Evolutionary conservation across 768 basidiomycete genomes (phyloP).

Genomic region (Trametes villosa): DNA sequence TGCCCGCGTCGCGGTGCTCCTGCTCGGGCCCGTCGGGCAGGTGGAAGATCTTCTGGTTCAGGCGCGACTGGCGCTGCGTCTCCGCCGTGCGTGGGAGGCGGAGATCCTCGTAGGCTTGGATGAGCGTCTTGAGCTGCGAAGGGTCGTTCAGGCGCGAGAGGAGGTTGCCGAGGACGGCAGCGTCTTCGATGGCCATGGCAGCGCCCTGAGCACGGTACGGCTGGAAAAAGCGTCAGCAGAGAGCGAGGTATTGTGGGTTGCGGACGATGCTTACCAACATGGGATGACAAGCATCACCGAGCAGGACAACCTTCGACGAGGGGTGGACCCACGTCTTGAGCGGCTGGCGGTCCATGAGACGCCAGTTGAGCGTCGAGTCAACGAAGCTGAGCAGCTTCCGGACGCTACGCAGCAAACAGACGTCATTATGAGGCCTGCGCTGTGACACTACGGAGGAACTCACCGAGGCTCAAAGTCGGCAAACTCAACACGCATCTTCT

Average conservation of each 20-base stretch:
- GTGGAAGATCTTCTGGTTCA: conserved; percentile 61
- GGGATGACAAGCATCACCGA: conserved; percentile 49
- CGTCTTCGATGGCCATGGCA: conserved; percentile 55
- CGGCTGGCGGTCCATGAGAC: conserved; percentile 47
- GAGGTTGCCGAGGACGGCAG: conserved; percentile 49
- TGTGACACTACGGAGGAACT: conserved; percentile 1
- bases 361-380: conserved; percentile 46
- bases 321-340: conserved; percentile 45
- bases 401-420: conserved; percentile 27
- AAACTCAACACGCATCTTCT: conserved; percentile 47
- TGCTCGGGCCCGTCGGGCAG: conserved; percentile 59
- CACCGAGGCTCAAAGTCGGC: conserved; percentile 47
- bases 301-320: conserved; percentile 38
- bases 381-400: conserved; percentile 43
- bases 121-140: conserved; percentile 48
- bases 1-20: conserved; percentile 51
- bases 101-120: conserved; percentile 56
- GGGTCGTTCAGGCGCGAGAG: conserved; percentile 50
- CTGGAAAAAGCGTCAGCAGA: conserved; percentile 16
- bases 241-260: not conserved
- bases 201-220: conserved; percentile 50
- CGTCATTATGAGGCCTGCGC: not conserved
- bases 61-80: conserved; percentile 52
- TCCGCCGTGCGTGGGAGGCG: conserved; percentile 52
- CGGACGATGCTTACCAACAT: conserved; percentile 40